phyloP scores from a whole-genome alignment of 2,329 filamentous ascomycete species.

The Aureobasidium namibiae region DNA sequence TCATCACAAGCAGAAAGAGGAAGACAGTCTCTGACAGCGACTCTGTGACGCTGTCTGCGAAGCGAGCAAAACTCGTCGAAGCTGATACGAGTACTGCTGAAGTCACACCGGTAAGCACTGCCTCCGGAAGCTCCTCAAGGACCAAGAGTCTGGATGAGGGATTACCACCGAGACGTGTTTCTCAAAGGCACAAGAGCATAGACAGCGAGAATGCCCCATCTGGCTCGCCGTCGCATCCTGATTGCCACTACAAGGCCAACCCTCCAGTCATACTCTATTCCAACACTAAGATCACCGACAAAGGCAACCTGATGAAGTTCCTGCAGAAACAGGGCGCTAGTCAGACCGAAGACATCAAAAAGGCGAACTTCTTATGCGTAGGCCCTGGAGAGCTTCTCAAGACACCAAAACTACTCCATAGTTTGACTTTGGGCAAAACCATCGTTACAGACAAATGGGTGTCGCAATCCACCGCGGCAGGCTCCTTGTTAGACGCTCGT shows the following conservation, averaged over 20 bases:
- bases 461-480: background rate
- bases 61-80: background rate
- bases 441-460: conserved; percentile 10
- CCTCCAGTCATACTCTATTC: conserved; percentile 1
- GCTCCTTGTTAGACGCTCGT: background rate
- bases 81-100: background rate
- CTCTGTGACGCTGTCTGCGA: background rate
- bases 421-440: background rate
- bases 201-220: background rate
- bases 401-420: conserved; percentile 6
- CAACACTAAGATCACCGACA: background rate
- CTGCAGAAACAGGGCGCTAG: background rate
- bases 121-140: background rate
- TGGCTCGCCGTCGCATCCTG: background rate
- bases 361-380: background rate
- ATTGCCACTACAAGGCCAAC: background rate
- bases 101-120: background rate
- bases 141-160: background rate
- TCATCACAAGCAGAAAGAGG: background rate
- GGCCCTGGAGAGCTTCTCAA: background rate
- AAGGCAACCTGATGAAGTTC: background rate
- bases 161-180: background rate
- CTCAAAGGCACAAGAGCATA: background rate
- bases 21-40: background rate
- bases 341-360: background rate